Evolutionary conservation across 108 stramenopile genomes (phyloP), one percentile per base, ranked within the genome.

Genomic region (Pseudonitzschia pungens): DNA sequence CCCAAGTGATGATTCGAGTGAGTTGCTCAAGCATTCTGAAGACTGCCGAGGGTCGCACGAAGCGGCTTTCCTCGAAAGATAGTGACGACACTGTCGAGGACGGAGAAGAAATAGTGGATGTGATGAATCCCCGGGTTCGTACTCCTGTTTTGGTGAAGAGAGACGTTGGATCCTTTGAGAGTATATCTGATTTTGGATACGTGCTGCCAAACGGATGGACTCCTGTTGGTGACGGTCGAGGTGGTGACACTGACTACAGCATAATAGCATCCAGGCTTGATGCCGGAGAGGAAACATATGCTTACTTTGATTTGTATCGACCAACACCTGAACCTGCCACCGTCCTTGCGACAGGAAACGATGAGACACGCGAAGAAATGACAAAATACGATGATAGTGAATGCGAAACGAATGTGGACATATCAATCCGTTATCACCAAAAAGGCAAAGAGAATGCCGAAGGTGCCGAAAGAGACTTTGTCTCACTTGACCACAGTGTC

Each of bases 221-320:
- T 64, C 9, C 73, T 55, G n/a, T 73, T 58, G 50, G 45, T 21
- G 70, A 73, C 48, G 77, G 71, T 10, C 33, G 18, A 20, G 42
- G 29, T 12, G 55, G 12, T 7, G 28, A 16, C 18, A 44, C 64
- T 43, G 73, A 67, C 4, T 68, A 67, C 51, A 44, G 18, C 4
- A 58, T 69, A 28, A 71, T 81, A 1, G 36, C 64, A 11, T 27
- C 84, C 26, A 65, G 62, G 20, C 53, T 91, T n/a, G 67, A 69
- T 22, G 72, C 74, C 22, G 83, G 88, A 50, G 85, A 84, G 44
- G 45, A 68, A 1, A 68, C 82, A 7, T 82, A 77, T 65, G 57
- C 85, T n/a, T 74, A 74, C 48, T 77, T 94, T 26, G 86, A 94
- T 71, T 5, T 94, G 22, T 94, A 82, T 78, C 69, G 90, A 29